Evolutionary conservation across 164 flowering plant genomes (phyloP).

Genomic region (Nelumbo lutea): DNA sequence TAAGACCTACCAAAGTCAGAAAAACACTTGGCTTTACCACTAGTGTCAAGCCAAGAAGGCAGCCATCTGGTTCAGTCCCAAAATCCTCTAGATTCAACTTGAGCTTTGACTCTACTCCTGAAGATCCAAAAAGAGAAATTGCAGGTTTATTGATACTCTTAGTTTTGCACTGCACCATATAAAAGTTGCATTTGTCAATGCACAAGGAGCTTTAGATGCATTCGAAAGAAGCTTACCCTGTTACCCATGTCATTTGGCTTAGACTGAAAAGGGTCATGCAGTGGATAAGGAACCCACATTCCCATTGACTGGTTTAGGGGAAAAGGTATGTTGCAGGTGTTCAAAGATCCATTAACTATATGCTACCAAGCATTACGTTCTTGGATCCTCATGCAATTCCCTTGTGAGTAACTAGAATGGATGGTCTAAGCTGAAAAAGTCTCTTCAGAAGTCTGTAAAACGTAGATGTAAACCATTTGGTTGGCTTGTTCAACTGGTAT

Average conservation of each 20-base stretch:
- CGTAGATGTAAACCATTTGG: too few species aligned
- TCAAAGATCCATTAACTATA: too few species aligned
- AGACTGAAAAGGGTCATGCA: conserved; percentile 44
- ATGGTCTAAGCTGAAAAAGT: too few species aligned
- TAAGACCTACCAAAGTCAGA: conserved; percentile 43
- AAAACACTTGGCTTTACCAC: conserved; percentile 67
- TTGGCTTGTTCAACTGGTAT: too few species aligned
- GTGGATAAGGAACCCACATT: conserved; percentile 43
- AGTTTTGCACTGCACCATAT: too few species aligned
- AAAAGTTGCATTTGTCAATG: too few species aligned
- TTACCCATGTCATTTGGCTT: conserved; percentile 37
- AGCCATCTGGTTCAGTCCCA: conserved; percentile 60
- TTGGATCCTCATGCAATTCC: too few species aligned
- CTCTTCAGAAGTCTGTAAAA: too few species aligned
- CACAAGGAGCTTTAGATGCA: not conserved
- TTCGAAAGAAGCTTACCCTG: conserved; percentile 8
- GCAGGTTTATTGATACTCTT: not conserved
- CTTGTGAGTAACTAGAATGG: too few species aligned
- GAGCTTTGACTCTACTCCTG: conserved; percentile 68
- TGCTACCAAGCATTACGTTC: too few species aligned
- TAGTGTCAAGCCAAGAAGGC: conserved; percentile 81
- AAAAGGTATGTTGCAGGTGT: too few species aligned
- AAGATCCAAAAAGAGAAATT: conserved; percentile 1
- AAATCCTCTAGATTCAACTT: conserved; percentile 81
- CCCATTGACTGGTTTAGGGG: conserved; percentile 8